phyloP scores from a whole-genome alignment of 2,329 filamentous ascomycete genomes.

The Seiridium cupressi region DNA sequence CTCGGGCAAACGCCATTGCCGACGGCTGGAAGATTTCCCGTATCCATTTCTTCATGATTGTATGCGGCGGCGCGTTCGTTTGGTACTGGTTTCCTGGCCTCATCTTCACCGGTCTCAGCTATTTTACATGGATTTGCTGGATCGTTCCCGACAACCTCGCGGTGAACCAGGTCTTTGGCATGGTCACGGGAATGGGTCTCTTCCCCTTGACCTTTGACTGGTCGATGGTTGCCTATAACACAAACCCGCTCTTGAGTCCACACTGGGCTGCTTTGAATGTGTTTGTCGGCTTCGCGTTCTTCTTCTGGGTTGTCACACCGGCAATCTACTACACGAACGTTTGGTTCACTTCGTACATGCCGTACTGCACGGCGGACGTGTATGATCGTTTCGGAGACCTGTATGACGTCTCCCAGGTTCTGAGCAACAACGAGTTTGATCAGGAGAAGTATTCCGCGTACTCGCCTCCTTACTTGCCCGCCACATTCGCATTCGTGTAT shows the following conservation, averaged over 20 bases:
- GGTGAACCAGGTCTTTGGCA: conserved; percentile 49
- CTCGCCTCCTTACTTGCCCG: conserved; percentile 34
- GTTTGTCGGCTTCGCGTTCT: conserved; percentile 37
- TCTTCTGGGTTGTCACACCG: conserved; percentile 44
- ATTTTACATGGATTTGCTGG: conserved; percentile 48
- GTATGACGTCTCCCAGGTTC: conserved; percentile 48
- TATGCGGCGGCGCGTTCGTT: conserved; percentile 32
- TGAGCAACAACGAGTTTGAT: conserved; percentile 44
- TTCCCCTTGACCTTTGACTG: conserved; percentile 43
- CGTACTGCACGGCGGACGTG: conserved; percentile 48
- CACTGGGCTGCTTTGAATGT: conserved; percentile 47
- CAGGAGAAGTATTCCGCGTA: conserved; percentile 47
- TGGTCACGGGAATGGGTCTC: conserved; percentile 36
- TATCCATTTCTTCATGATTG: conserved; percentile 30
- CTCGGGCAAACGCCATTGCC: conserved; percentile 29
- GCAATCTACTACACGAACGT: conserved; percentile 47
- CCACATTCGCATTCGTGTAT: conserved; percentile 24
- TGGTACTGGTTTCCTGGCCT: conserved; percentile 52
- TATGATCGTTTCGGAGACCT: conserved; percentile 50
- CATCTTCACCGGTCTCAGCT: conserved; percentile 42
- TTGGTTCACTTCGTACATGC: conserved; percentile 51
- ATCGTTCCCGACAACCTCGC: conserved; percentile 43
- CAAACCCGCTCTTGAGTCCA: conserved; percentile 37
- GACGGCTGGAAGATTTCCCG: conserved; percentile 32
- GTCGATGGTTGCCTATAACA: conserved; percentile 35